These are phyloP conservation scores for Calocybe indica DNA, from an alignment of 768 basidiomycete genomes.

Conservation along the genomic window DNA sequence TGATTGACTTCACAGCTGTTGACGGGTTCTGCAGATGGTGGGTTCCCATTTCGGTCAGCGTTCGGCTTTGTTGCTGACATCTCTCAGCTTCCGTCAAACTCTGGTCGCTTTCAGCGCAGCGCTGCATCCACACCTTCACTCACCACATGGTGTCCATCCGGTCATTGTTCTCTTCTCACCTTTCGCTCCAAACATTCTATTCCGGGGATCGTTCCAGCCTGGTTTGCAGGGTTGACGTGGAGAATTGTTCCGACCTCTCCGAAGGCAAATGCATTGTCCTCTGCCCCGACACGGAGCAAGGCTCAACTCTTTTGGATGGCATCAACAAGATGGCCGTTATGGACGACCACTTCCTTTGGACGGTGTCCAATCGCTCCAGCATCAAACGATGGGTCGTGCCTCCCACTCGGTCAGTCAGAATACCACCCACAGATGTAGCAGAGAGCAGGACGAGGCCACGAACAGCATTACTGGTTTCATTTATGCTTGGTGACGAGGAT, in stretches of 20 bases:
- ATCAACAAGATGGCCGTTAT: slow-evolving; percentile 80
- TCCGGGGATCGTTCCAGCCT: slow-evolving; percentile 91
- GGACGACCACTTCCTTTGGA: slow-evolving; percentile 87
- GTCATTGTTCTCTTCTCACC: slow-evolving; percentile 86
- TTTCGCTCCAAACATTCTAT: slow-evolving; percentile 83
- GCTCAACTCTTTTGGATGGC: slow-evolving; percentile 34
- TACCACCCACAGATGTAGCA: slow-evolving; percentile 13
- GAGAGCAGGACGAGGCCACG: slow-evolving; percentile 3
- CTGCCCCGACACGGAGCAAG: slow-evolving; percentile 52
- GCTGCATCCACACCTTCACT: slow-evolving; percentile 93
- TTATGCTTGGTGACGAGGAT: slow-evolving; percentile 13
- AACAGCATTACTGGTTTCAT: slow-evolving; percentile 13
- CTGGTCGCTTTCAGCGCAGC: slow-evolving; percentile 87
- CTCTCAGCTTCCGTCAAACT: slow-evolving; percentile 73
- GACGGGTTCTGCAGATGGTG: slow-evolving; percentile 78
- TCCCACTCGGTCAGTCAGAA: slow-evolving; percentile 32
- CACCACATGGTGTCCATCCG: slow-evolving; percentile 94
- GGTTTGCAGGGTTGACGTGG: slow-evolving; percentile 88
- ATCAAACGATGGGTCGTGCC: slow-evolving; percentile 82
- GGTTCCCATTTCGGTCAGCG: slow-evolving; percentile 10
- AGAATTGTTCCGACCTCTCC: slow-evolving; percentile 70
- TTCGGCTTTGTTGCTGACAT: no score
- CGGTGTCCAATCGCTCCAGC: slow-evolving; percentile 76
- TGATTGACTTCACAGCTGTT: slow-evolving; percentile 44
- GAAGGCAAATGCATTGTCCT: slow-evolving; percentile 89